Conservation (phyloP, 208 protist genomes). For the Naegleria lovaniensis region DNA sequence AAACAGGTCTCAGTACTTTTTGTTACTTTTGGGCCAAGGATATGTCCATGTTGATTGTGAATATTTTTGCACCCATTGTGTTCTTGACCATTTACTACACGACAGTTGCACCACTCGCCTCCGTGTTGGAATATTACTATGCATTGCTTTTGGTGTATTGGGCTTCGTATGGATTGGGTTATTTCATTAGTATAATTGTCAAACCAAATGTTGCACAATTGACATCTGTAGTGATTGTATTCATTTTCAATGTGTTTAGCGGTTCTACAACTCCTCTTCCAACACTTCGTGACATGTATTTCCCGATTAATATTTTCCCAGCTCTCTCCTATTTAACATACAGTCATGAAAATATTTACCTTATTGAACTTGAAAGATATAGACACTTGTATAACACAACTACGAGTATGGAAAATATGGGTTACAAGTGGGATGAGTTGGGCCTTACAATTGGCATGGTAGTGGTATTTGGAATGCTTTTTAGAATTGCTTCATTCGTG, state of each 20-base stretch:
- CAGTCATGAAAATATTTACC: background rate
- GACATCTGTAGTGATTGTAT: background rate
- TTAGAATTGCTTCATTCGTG: background rate
- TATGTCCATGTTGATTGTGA: background rate
- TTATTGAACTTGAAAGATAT: background rate
- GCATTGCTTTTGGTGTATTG: background rate
- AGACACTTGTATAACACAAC: background rate
- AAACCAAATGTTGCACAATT: background rate
- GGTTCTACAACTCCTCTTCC: background rate
- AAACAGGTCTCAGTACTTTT: background rate
- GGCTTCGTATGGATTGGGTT: background rate
- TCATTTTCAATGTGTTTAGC: background rate
- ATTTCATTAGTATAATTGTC: background rate
- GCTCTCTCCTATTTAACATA: background rate
- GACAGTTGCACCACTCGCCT: background rate
- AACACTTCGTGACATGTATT: background rate
- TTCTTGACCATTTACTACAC: conserved; percentile 12
- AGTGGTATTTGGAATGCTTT: background rate
- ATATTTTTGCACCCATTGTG: background rate
- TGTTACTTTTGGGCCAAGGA: background rate
- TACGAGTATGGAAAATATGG: background rate
- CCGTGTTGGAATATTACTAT: background rate
- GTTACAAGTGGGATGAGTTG: background rate
- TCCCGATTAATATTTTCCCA: background rate
- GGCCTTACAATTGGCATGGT: background rate